phyloP scores from a whole-genome alignment of 202 grass and related monocot genomes.

The Dendrocalamus latiflorus region DNA sequence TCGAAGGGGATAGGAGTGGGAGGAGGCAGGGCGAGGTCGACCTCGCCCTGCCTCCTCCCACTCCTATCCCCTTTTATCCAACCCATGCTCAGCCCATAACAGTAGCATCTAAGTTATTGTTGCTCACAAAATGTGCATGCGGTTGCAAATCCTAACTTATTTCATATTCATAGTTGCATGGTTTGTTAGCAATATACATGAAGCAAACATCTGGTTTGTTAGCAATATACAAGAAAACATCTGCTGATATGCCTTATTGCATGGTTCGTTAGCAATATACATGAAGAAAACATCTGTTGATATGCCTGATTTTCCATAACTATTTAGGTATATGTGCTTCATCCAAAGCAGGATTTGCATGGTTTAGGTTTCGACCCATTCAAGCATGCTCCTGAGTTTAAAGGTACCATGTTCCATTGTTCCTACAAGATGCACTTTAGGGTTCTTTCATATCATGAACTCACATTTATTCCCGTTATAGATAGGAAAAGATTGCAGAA shows the following conservation, averaged over 20 bases:
- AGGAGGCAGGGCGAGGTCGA: no score
- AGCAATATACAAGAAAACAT: no score
- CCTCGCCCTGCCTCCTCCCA: no score
- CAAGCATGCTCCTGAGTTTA: slow-evolving; percentile 90
- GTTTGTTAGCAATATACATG: no score
- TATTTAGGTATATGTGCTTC: slow-evolving; percentile 72
- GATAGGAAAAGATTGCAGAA: slow-evolving; percentile 74
- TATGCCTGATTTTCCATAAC: slow-evolving; percentile 10
- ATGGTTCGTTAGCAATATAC: not conserved
- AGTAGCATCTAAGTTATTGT: slow-evolving; percentile 1
- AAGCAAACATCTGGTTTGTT: no score
- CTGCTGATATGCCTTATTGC: no score
- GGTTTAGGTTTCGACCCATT: slow-evolving; percentile 97
- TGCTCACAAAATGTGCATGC: not conserved
- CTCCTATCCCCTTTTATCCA: no score
- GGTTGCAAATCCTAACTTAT: not conserved
- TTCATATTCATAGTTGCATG: not conserved
- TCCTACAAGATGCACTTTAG: slow-evolving; percentile 6
- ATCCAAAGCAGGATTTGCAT: slow-evolving; percentile 87
- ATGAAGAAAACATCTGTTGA: slow-evolving; percentile 20
- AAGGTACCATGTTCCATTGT: slow-evolving; percentile 67
- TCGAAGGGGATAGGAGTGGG: no score
- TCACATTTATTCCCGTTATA: slow-evolving; percentile 39
- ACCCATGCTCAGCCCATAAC: no score
- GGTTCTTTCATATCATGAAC: not conserved